Base-by-base conservation (phyloP, 2,329 filamentous ascomycete species). In the Aspergillus versicolor region DNA sequence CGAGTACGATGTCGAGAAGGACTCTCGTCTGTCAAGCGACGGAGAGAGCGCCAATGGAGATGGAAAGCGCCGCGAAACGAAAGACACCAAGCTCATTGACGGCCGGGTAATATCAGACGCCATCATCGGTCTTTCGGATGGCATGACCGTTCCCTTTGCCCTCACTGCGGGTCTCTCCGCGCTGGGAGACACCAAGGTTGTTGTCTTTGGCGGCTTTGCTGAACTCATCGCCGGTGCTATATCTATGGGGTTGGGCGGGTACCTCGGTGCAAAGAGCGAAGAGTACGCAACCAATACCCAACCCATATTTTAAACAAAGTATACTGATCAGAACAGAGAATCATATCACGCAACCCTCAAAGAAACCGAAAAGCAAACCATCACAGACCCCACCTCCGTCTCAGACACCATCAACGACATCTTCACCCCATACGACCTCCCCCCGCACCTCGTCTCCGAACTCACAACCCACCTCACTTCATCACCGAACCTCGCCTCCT, bases 61-160 rank as follows among this genome's bases (percentile, higher is more conserved):
- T 6, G 56, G 51, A 22, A 59, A 60, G 4, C 58, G 34, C 17
- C 59, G 54, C 30, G 54, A 60, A 19, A 45, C 50, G 44, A 70
- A 67, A 43, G 61, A 65, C 8, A 61, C 57, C 15, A 66, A 65
- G 42, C 61, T 69, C 51, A 64, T 76, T 27, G 73, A 76, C 44
- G 71, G 72, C 34, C 71, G 73, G 7, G 69, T 72, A 21, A 70
- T 76, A 8, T 76, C 73, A 45, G 86, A 90, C 71, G 81, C 86
- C 61, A 91, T 89, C 58, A 87, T 92, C 63, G 89, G 89, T 52
- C 86, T 92, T 64, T 87, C 89, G 0, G 89, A 92, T 67, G 89
- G 89, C 15, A 80, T 92, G 64, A 92, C 89, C 0, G 89, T 92
- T 0, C 89, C 89, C 0, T 92, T 92, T 64, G 89, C 89, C 15